phyloP scores from a whole-genome alignment of 78 protist genomes.

The Cavenderia fasciculata region DNA sequence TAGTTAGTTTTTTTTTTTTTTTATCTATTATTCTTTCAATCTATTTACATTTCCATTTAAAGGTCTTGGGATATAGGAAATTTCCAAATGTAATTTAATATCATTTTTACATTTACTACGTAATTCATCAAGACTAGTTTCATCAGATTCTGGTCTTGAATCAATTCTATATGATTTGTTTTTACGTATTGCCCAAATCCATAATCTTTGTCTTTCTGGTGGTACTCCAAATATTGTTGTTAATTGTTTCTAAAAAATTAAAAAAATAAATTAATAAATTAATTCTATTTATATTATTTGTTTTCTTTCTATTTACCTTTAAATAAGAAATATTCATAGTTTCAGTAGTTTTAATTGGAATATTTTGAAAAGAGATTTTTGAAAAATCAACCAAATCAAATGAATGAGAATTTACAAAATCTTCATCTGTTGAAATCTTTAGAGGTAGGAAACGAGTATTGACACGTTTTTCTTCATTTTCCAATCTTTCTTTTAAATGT shows the following conservation, averaged over 20 bases:
- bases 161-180: slow-evolving; percentile 56
- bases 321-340: not conserved
- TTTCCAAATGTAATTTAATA: slow-evolving; percentile 38
- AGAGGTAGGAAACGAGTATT: slow-evolving; percentile 16
- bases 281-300: not conserved
- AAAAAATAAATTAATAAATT: not conserved
- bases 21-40: too few species aligned
- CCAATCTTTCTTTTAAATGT: slow-evolving; percentile 52
- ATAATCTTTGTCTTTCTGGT: slow-evolving; percentile 65
- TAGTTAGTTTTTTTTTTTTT: too few species aligned
- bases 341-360: not conserved
- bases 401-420: slow-evolving; percentile 20
- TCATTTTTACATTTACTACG: not conserved
- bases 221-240: slow-evolving; percentile 50
- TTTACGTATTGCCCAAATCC: slow-evolving; percentile 53
- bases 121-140: slow-evolving; percentile 6
- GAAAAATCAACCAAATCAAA: slow-evolving; percentile 31
- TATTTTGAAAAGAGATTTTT: not conserved
- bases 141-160: slow-evolving; percentile 38
- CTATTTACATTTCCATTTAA: not conserved
- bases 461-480: slow-evolving; percentile 25
- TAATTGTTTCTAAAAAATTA: slow-evolving; percentile 28
- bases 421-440: slow-evolving; percentile 46
- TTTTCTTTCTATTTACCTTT: slow-evolving; percentile 9
- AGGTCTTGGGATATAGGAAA: slow-evolving; percentile 53